phyloP scores from a whole-genome alignment of 2,329 filamentous ascomycete species.

The Xylariales sp. region DNA sequence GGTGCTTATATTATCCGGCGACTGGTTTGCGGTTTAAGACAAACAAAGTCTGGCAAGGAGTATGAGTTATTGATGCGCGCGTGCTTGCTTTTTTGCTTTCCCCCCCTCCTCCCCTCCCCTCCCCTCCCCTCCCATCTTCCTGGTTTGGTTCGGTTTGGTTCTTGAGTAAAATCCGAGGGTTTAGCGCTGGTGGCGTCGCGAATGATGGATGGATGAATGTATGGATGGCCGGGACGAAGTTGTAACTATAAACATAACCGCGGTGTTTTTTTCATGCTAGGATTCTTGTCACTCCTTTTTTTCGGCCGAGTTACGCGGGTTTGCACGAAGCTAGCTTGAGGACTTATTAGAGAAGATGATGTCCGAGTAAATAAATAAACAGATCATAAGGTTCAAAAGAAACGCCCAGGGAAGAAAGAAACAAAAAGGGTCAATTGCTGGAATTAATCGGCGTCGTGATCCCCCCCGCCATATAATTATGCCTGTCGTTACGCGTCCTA shows the following conservation, averaged over 20 bases:
- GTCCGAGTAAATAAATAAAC: conserved; percentile 23
- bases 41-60: conserved; percentile 30
- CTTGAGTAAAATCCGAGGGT: conserved; percentile 2
- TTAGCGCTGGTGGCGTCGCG: neutral
- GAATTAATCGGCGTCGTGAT: neutral
- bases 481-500: neutral
- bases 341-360: conserved; percentile 7
- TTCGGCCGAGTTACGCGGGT: conserved; percentile 1
- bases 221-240: conserved; percentile 14
- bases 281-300: conserved; percentile 34
- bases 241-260: conserved; percentile 35
- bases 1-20: neutral
- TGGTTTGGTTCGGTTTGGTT: neutral
- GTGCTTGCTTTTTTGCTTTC: neutral
- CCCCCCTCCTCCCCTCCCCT: neutral
- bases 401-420: neutral
- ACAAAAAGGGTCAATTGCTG: neutral
- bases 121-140: neutral
- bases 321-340: conserved; percentile 17
- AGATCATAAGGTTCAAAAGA: conserved; percentile 25
- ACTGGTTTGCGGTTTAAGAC: conserved; percentile 22
- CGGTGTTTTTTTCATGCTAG: conserved; percentile 16
- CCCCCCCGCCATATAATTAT: conserved; percentile 5
- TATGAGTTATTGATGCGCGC: conserved; percentile 16
- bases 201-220: neutral